Evolutionary conservation across 1,284 basidiomycete genomes (phyloP).

Genomic region (Pholiota adiposa): DNA sequence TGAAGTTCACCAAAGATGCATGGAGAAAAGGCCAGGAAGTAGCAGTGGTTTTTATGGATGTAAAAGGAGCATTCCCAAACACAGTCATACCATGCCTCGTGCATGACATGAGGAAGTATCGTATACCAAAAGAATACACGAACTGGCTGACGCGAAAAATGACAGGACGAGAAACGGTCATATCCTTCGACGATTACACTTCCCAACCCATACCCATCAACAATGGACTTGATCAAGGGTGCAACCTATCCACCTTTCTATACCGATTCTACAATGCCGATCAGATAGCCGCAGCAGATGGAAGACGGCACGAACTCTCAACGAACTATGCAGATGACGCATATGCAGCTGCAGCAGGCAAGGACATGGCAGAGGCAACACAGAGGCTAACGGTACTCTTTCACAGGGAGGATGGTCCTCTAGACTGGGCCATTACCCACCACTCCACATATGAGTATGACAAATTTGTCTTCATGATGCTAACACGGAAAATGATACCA

Average conservation of each 20-base stretch:
- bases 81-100: conserved; percentile 24
- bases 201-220: conserved; percentile 22
- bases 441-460: conserved; percentile 26
- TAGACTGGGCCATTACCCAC: conserved; percentile 29
- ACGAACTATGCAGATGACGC: conserved; percentile 24
- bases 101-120: conserved; percentile 31
- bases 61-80: conserved; percentile 34
- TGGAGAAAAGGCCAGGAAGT: conserved; percentile 32
- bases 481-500: conserved; percentile 10
- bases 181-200: conserved; percentile 32
- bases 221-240: conserved; percentile 34
- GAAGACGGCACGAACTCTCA: conserved; percentile 23
- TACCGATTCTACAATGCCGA: conserved; percentile 39
- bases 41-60: conserved; percentile 35
- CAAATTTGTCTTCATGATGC: conserved; percentile 28
- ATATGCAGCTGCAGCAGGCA: neutral
- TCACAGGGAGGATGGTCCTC: neutral
- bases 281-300: conserved; percentile 19
- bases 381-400: neutral
- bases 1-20: conserved; percentile 31
- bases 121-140: conserved; percentile 29
- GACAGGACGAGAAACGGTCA: conserved; percentile 21
- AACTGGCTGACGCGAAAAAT: conserved; percentile 22
- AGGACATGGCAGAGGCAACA: neutral
- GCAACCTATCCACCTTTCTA: conserved; percentile 34